Evolutionary conservation across 257 asterid genomes (phyloP).

Genomic region (Verbena officinalis): DNA sequence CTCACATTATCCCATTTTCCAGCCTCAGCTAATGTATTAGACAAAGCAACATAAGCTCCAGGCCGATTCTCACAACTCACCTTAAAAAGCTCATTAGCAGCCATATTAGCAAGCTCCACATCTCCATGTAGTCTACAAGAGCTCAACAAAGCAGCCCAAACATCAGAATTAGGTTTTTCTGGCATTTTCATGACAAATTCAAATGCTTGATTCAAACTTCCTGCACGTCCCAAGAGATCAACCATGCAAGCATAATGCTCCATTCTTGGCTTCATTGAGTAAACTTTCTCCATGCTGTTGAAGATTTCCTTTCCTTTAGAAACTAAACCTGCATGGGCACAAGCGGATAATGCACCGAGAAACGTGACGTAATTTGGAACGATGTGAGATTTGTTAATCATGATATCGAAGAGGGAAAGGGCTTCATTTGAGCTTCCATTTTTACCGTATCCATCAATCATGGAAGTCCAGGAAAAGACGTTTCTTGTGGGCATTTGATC

Average conservation of each 20-base stretch:
- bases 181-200: conserved; percentile 68
- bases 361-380: conserved; percentile 79
- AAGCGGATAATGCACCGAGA: conserved; percentile 79
- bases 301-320: conserved; percentile 64
- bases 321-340: conserved; percentile 87
- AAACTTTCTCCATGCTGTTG: conserved; percentile 55
- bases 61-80: conserved; percentile 51
- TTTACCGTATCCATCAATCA: conserved; percentile 95
- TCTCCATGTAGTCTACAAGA: conserved; percentile 78
- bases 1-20: conserved; percentile 89
- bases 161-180: conserved; percentile 72
- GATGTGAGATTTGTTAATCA: conserved; percentile 40
- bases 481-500: conserved; percentile 69
- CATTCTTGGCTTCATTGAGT: conserved; percentile 77
- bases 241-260: conserved; percentile 93
- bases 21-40: conserved; percentile 83
- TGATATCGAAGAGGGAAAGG: conserved; percentile 56
- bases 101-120: conserved; percentile 76
- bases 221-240: conserved; percentile 87
- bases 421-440: conserved; percentile 76
- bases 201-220: conserved; percentile 63
- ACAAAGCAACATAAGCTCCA: conserved; percentile 80
- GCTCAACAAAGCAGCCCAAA: conserved; percentile 90
- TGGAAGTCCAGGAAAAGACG: conserved; percentile 90
- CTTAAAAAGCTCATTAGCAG: conserved; percentile 80